These are phyloP conservation scores for Rhamnella rubrinervis DNA, from an alignment of 331 rosid species.

Conservation along the genomic window DNA sequence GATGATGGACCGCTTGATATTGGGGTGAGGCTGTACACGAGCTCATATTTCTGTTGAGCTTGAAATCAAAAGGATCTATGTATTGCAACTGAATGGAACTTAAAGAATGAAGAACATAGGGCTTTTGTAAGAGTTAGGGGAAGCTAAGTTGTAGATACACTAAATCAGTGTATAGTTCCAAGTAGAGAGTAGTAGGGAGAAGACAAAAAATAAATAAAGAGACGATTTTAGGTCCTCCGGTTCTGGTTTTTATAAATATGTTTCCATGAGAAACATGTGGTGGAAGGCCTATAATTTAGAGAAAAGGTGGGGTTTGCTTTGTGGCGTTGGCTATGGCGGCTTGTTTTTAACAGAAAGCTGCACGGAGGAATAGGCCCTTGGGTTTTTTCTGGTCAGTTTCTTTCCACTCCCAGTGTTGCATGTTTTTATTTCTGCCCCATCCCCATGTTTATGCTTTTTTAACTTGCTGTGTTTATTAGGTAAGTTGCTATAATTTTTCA, in stretches of 20 bases:
- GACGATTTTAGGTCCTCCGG: constrained; percentile 15
- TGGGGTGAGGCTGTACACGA: constrained; percentile 72
- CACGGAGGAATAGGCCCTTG: constrained; percentile 50
- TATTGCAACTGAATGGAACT: constrained; percentile 13
- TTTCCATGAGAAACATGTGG: constrained; percentile 19
- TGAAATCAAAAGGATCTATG: constrained; percentile 10
- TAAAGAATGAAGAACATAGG: constrained; percentile 13
- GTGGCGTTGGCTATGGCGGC: constrained; percentile 32
- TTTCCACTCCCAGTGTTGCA: constrained; percentile 14
- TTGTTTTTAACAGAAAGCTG: constrained; percentile 28
- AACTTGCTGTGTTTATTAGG: constrained; percentile 16
- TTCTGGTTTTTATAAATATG: constrained; percentile 25
- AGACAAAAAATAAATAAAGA: not conserved
- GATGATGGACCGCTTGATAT: constrained; percentile 79
- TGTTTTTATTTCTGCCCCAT: constrained; percentile 4
- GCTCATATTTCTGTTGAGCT: constrained; percentile 60
- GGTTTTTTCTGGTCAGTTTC: constrained; percentile 74
- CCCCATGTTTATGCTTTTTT: not conserved
- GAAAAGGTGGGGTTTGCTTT: constrained; percentile 22
- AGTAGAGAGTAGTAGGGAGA: constrained; percentile 30
- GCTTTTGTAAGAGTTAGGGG: constrained; percentile 4
- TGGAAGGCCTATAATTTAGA: constrained; percentile 31
- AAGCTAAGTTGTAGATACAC: constrained; percentile 29
- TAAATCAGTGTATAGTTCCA: constrained; percentile 35
- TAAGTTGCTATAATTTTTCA: constrained; percentile 12